Conservation (phyloP, 768 basidiomycete species). For the Lentinula edodes region DNA sequence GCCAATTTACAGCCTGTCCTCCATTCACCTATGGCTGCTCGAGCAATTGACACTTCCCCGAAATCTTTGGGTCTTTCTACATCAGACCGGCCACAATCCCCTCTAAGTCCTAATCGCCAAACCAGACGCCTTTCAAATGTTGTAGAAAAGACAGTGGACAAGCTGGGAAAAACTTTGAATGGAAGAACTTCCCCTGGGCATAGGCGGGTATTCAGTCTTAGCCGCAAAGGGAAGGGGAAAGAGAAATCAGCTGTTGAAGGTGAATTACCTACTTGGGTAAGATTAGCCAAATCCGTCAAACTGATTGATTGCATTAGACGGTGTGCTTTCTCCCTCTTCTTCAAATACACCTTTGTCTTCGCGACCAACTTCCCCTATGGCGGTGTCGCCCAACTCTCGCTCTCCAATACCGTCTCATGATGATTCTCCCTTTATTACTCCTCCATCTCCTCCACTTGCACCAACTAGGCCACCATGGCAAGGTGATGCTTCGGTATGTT, state of each 20-base stretch:
- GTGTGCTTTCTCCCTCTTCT: conserved; percentile 14
- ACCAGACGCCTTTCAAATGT: conserved; percentile 45
- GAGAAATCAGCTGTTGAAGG: conserved; percentile 28
- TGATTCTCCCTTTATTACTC: conserved; percentile 67
- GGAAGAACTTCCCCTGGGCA: conserved; percentile 21
- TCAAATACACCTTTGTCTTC: conserved; percentile 18
- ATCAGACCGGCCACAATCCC: conserved; percentile 6
- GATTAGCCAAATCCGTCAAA: neutral
- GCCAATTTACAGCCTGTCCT: neutral
- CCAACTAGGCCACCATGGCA: conserved; percentile 44
- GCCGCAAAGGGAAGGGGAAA: conserved; percentile 46
- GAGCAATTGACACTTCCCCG: conserved; percentile 23
- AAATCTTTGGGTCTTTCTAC: conserved; percentile 24
- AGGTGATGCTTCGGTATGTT: conserved; percentile 66
- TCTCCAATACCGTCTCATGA: conserved; percentile 22
- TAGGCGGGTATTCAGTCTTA: conserved; percentile 53
- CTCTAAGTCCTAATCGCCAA: conserved; percentile 30
- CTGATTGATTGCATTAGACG: neutral
- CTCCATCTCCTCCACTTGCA: conserved; percentile 55
- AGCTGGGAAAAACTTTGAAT: neutral
- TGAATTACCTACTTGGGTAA: conserved; percentile 18
- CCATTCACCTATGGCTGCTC: conserved; percentile 12
- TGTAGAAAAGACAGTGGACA: neutral
- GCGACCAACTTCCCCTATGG: conserved; percentile 23
- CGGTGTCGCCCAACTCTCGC: neutral